Evolutionary conservation across 2,329 filamentous ascomycete species (phyloP), one percentile per base, ranked within the genome.

Genomic region (Talaromyces sp.): DNA sequence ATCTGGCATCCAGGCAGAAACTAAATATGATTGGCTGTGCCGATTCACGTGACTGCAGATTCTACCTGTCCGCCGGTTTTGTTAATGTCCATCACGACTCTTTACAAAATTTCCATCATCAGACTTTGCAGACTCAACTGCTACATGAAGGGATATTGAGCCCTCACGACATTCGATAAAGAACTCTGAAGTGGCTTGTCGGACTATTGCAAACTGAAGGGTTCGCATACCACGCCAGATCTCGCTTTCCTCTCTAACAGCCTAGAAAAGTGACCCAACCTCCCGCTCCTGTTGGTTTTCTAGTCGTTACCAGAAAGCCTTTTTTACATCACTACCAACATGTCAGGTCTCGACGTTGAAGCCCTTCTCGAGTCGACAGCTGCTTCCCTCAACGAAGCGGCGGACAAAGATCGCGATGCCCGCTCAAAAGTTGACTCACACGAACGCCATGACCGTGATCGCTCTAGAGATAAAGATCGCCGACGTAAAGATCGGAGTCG

Each of bases 361-460:
- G 92, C 92, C 70, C 86, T 97, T 69, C 88, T 97, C 71, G 93
- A 97, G 79, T 91, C 90, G 60, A 92, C 91, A 68, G 91, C 91
- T 61, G 89, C 88, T 75, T 83, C 84, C 56, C 69, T 71, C 54
- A 70, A 75, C 50, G 73, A 75, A 45, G 70, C 74, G 66, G 73
- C 74, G 35, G 69, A 78, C 61, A 78, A 79, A 65, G 85, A 87
- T 69, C 81, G 83, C 69, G 86, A 88, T 70, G 80, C 83, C 72
- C 83, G 85, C 64, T 82, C 84, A 69, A 87, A 83, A 69, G 79
- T 81, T 68, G 86, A 86, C 64, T 80, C 82, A 69, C 81, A 80
- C 70, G 84, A 87, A 69, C 84, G 84, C 66, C 80, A 82, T 65
- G 83, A 85, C 60, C 81, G 63, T 33, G 66, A 68, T 52, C 66